A percentile compares a stretch with the other conserved stretches of the same genome.
phyloP scores from a whole-genome alignment of 805 yeast genomes.

The Myxozyma lipomycoides region DNA sequence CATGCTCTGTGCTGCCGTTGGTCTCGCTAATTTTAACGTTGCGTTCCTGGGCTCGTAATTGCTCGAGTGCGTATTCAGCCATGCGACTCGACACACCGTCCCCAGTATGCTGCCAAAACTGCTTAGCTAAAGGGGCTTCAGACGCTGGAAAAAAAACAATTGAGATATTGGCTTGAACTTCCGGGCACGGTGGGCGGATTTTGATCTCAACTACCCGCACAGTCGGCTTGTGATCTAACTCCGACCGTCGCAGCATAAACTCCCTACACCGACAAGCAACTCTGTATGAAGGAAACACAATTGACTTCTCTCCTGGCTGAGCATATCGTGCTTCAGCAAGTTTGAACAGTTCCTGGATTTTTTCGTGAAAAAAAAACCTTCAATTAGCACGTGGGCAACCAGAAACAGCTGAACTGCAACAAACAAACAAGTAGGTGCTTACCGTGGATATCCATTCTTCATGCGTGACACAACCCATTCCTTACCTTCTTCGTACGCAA shows the following conservation, averaged over 20 bases:
- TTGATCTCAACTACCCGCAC: conserved; percentile 37
- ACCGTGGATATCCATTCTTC: conserved; percentile 87
- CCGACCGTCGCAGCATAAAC: conserved; percentile 48
- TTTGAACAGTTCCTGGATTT: conserved; percentile 34
- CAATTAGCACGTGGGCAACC: conserved; percentile 19
- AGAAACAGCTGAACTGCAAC: conserved; percentile 45
- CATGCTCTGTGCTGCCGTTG: conserved; percentile 3
- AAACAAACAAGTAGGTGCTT: conserved; percentile 43
- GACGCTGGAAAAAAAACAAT: conserved; percentile 71
- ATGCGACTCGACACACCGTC: conserved; percentile 90
- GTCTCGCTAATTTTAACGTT: conserved; percentile 6
- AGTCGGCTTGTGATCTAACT: conserved; percentile 37
- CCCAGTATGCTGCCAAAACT: conserved; percentile 96
- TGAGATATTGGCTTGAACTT: conserved; percentile 54
- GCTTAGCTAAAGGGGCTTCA: conserved; percentile 62
- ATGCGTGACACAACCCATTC: conserved; percentile 71
- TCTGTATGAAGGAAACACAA: conserved; percentile 71
- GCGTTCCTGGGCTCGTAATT: conserved; percentile 4
- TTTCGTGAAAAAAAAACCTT: conserved; percentile 39
- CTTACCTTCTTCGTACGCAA: conserved; percentile 89
- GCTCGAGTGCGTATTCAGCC: conserved; percentile 74
- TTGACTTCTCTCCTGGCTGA: conserved; percentile 66
- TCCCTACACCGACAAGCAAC: conserved; percentile 84
- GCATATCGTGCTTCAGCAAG: conserved; percentile 66
- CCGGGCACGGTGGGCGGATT: conserved; percentile 31